Conservation (phyloP, 345 rosid genomes). For the Ceriops zippeliana region DNA sequence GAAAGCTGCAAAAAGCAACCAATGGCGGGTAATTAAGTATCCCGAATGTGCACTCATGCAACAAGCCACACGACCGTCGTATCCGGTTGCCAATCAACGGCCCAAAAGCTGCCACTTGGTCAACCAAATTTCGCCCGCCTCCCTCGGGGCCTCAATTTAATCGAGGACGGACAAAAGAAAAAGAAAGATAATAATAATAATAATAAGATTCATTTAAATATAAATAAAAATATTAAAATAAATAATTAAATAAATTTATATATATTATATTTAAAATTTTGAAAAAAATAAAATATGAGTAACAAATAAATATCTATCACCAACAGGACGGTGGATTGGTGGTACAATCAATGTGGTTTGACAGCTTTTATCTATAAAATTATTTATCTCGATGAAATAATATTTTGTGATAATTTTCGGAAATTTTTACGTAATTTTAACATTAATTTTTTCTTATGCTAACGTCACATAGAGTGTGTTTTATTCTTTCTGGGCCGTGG, state of each 20-base stretch:
- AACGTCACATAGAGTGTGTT: conserved; percentile 15
- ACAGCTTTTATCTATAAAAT: neutral
- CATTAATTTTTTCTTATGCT: neutral
- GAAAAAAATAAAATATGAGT: neutral
- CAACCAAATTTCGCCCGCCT: neutral
- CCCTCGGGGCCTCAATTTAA: neutral
- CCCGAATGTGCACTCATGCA: neutral
- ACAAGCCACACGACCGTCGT: conserved; percentile 13
- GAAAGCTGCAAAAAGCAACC: conserved; percentile 16
- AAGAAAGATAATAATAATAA: neutral
- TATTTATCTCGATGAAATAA: too few relatives aligned
- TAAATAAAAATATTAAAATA: too few relatives aligned
- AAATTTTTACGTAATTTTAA: too few relatives aligned
- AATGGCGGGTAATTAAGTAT: conserved; percentile 1
- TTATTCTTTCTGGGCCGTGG: conserved; percentile 43
- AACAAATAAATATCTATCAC: neutral
- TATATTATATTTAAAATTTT: too few relatives aligned
- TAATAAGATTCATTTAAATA: neutral
- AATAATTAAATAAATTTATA: too few relatives aligned
- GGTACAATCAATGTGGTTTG: conserved; percentile 5
- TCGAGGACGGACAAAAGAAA: neutral
- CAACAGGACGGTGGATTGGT: conserved; percentile 17
- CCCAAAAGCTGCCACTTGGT: conserved; percentile 25
- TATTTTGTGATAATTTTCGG: too few relatives aligned
- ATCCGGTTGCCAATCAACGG: neutral